A percentile compares a stretch with the other conserved stretches of the same genome.
Conservation (phyloP, 352 stramenopile species). For the Phytophthora fragariae region DNA sequence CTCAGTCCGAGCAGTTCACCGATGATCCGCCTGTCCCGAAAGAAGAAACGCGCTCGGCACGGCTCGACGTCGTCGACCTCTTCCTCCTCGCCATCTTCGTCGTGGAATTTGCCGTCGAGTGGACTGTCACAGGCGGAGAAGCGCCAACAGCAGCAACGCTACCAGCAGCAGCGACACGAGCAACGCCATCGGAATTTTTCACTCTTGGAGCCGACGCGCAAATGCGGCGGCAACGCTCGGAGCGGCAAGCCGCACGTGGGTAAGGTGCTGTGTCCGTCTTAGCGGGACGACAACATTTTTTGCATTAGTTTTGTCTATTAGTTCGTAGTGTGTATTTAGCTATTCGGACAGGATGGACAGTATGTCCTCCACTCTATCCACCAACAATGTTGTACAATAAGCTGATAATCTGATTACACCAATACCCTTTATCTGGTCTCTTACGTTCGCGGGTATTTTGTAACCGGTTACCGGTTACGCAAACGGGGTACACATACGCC, state of each 20-base stretch:
- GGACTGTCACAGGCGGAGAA: constrained; percentile 42
- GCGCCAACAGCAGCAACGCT: constrained; percentile 41
- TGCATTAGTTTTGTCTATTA: constrained; percentile 38
- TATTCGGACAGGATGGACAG: background rate
- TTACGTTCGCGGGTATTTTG: background rate
- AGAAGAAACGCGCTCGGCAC: constrained; percentile 72
- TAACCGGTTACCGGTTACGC: background rate
- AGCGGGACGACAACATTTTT: constrained; percentile 11
- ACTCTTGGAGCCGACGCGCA: constrained; percentile 31
- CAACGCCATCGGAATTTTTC: constrained; percentile 40
- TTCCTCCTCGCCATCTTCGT: constrained; percentile 26
- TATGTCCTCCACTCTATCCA: background rate
- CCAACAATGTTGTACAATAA: background rate
- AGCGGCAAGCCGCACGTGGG: constrained; percentile 30
- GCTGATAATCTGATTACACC: background rate
- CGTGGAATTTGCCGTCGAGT: constrained; percentile 35
- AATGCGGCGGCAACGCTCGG: constrained; percentile 37
- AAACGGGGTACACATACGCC: background rate
- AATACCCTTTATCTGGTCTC: background rate
- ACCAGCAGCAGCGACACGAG: constrained; percentile 44
- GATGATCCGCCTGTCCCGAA: constrained; percentile 51
- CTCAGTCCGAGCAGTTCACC: constrained; percentile 34
- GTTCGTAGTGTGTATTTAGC: constrained; percentile 17
- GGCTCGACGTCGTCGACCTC: constrained; percentile 47
- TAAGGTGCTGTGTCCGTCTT: constrained; percentile 47